Base-by-base conservation (phyloP, 2,329 filamentous ascomycete genomes). In the Alternaria burnsii region DNA sequence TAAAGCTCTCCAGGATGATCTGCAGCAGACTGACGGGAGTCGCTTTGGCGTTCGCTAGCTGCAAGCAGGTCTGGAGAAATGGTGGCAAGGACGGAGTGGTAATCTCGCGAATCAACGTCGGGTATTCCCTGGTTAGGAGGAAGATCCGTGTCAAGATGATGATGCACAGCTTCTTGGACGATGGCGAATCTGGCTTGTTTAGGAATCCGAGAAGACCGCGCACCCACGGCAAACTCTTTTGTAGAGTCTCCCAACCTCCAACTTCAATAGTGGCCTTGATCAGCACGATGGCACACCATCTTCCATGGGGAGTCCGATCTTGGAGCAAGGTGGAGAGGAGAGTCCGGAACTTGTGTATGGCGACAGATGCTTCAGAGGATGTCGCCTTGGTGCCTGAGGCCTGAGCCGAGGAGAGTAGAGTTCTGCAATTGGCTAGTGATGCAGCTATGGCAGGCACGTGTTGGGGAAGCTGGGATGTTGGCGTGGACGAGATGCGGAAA, bases 141-240 rank as follows among this genome's bases (percentile, higher is more conserved):
- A 95, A 97, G 68, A 97, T 93, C 72, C 91, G 89, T 20, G 91
- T 91, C 62, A 97, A 82, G 14, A 91, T 88, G 62, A 95, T 86
- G 51, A 97, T 83, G 67, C 87, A 88, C 59, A 97, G 79, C 75
- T 91, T 91, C 75, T 95, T 96, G 34, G 89, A 89, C 4, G 89
- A 87, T 7, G 86, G 77, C 3, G 92, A 88, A 71, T 97, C 93
- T 10, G 89, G 88, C 85, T 93, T 97, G 87, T 89, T 88, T 38
- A 97, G 77, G 55, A 97, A 86, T 1, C 86, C 85, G 52, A 97
- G 79, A 32, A 97, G 81, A n/a, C 87, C 89, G 67, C 87, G 84
- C 62, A 95, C 89, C 91, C 94, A 97, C 3, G 88, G 84, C 70
- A 89, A 88, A 34, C 87, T 87, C 54, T 87, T 88, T 64, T 89